Percentiles rank a stretch among this genome's conserved stretches.
These are phyloP conservation scores for Coniferiporia weirii DNA, from an alignment of 1,284 basidiomycete genomes.

Conservation along the genomic window DNA sequence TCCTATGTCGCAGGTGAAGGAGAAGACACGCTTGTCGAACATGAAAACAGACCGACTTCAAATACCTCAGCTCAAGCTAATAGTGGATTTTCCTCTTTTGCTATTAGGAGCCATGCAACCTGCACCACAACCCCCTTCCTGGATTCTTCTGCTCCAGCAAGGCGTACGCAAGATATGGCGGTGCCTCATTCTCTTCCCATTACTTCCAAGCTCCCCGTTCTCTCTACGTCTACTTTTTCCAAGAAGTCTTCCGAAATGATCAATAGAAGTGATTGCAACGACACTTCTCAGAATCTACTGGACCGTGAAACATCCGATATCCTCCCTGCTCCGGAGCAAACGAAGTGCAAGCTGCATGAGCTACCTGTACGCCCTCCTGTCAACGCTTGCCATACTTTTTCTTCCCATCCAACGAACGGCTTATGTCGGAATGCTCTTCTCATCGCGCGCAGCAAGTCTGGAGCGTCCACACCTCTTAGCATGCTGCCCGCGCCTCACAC, in stretches of 20 bases:
- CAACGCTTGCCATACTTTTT: background rate
- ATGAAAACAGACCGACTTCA: background rate
- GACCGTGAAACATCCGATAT: background rate
- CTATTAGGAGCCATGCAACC: background rate
- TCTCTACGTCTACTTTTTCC: no score
- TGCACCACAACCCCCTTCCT: no score
- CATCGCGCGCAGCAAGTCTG: background rate
- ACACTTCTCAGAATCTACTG: background rate
- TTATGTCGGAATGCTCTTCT: background rate
- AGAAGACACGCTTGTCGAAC: background rate
- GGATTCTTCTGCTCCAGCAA: no score
- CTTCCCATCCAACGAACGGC: background rate
- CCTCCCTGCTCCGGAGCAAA: background rate
- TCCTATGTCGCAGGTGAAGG: background rate
- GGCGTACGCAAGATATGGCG: no score
- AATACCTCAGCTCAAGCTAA: background rate
- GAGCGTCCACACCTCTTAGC: background rate
- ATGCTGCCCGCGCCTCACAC: background rate
- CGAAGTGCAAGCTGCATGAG: conserved; percentile 8
- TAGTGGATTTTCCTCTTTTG: background rate
- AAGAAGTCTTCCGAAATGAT: no score
- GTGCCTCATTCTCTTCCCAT: no score
- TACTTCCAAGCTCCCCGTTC: no score
- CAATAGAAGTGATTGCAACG: background rate
- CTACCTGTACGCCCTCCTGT: background rate